phyloP scores from a whole-genome alignment of 352 stramenopile species.

The Peronospora belbahrii region DNA sequence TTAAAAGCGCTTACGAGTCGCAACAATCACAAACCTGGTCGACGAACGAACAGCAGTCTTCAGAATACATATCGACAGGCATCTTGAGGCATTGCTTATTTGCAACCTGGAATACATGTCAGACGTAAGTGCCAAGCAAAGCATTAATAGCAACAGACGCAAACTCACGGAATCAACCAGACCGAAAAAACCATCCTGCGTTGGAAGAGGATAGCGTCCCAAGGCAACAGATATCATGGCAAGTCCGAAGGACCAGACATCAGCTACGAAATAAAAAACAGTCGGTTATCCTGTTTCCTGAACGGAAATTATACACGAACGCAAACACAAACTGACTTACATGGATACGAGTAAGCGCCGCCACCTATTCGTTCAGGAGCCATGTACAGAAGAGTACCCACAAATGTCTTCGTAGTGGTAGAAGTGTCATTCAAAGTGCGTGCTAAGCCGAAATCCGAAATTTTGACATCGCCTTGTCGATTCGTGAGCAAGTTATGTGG shows the following conservation, averaged over 20 bases:
- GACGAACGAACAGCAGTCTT: conserved; percentile 65
- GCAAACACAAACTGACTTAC: conserved; percentile 14
- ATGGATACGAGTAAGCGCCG: conserved; percentile 85
- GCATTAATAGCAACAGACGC: not conserved
- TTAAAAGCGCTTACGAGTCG: not conserved
- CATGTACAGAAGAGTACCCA: conserved; percentile 93
- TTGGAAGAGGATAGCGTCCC: conserved; percentile 77
- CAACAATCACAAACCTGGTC: conserved; percentile 32
- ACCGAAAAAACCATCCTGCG: conserved; percentile 84
- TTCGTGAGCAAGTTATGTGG: conserved; percentile 87
- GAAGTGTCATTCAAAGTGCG: conserved; percentile 69
- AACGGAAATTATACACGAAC: not conserved
- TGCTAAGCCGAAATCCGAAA: conserved; percentile 84
- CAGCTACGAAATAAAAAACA: conserved; percentile 27
- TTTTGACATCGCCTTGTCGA: conserved; percentile 78
- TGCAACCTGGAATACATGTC: conserved; percentile 41
- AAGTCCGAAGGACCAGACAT: conserved; percentile 82
- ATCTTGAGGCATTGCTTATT: conserved; percentile 72
- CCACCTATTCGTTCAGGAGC: conserved; percentile 89
- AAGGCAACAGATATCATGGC: conserved; percentile 72
- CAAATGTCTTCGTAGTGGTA: conserved; percentile 85
- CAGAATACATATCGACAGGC: conserved; percentile 49
- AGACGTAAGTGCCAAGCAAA: not conserved
- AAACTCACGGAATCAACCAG: conserved; percentile 69
- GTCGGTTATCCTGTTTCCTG: conserved; percentile 1